Base-by-base conservation (phyloP, 1,139 yeast genomes). In the Candida pseudoviswanathii region DNA sequence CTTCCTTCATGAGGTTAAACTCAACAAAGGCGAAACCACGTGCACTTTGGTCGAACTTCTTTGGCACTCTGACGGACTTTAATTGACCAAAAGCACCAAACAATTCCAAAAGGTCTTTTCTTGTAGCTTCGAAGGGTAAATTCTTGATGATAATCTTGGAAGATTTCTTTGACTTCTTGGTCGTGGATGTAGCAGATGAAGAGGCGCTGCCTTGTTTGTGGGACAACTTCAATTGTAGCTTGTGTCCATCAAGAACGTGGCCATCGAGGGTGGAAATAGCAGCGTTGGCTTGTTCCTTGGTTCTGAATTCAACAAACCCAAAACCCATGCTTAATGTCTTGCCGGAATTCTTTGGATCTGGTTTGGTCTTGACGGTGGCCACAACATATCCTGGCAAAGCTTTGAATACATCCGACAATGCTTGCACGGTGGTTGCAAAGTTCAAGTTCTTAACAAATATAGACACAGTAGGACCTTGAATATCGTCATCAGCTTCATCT, bases 21-120 rank as follows among this genome's bases (percentile, higher is more conserved):
- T 94, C 99, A 44, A 95, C 97, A 67, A 94, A 94, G 0, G 99
- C 99, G 74, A 94, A 94, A 65, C 99, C 99, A 66, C 99, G 84
- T 11, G 97, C 96, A 33, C 92, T 82, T 66, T 87, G 88, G 77
- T 94, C 96, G 74, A 92, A 91, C 67, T 95, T 95, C 80, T 88
- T 88, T 29, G 99, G 99, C 46, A 94, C 94, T 65, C 99, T 86
- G 43, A 92, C 97, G 2, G 98, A 88, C 62, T 92, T 90, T 62
- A 94, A 77, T 68, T 89, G 92, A 51, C 99, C 99, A 73, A 92
- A 94, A 2, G 97, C 86, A 49, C 92, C 94, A 70, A 94, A 91
- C 55, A 94, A 75, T 65, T 91, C 96, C 65, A 89, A 85, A 39
- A 94, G 84, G 64, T 95, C 99, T 65, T 89, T 87, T 70, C 96